Base-by-base conservation (phyloP, 371 early-diverging fungal species). In the Mycotypha africana region DNA sequence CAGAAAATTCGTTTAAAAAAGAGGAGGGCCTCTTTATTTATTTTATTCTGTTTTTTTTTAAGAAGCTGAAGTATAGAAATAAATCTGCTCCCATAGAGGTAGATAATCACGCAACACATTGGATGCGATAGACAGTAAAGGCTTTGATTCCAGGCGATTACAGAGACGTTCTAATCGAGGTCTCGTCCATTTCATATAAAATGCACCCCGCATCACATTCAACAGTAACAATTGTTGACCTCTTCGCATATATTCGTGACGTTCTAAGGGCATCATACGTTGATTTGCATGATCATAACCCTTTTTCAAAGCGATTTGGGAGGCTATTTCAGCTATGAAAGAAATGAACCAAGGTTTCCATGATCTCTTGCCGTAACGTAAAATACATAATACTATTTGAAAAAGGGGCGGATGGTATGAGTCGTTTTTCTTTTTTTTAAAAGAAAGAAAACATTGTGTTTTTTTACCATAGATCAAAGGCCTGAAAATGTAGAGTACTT, bases 291-390 rank as follows among this genome's bases (percentile, higher is more conserved):
- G 60, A 1, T 62, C 67, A 40, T 61, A 65, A 3, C 60, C 61
- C 38, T 64, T 51, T 14, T 49, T 56, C 8, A 76, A 51, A 16
- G 73, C 53, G 15, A 53, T 24, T 30, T 81, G 66, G 9, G 86
- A 80, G 2, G 59, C 47, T 15, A 81, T 23, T 49, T 97, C 97
- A 28, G 91, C 56, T 0, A 74, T 51, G 25, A 93, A 48, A 0
- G 95, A 94, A 6, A 88, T 26, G 16, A 86, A 54, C 91, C 93
- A 93, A 5, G 97, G 95, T 39, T 76, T 75, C 89, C 92, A 95
- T 10, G 89, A 84, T 36, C 75, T 56, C 45, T 52, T 60, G 10
- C 93, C 95, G 49, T 76, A 86, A 42, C 76, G 78, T 51, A 83
- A 74, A 36, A 93, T 75, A 3, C 84, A 79, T 21, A 92, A 39